A percentile compares a stretch with the other conserved stretches of the same genome.
Evolutionary conservation across 1,284 basidiomycete species (phyloP).

Genomic region (Fomitopsis pinicola): DNA sequence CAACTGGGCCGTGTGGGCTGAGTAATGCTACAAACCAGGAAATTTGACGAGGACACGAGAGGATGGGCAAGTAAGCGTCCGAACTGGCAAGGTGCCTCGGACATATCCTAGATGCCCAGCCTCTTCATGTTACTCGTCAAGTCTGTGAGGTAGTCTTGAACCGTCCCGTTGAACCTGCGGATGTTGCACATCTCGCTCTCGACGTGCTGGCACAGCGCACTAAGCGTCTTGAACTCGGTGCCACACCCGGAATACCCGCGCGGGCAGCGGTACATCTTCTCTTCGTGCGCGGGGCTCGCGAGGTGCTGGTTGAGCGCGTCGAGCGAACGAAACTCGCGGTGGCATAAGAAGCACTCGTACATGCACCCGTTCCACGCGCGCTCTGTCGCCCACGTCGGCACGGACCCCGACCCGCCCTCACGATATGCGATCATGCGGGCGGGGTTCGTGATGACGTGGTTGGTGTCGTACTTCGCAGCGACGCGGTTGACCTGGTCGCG

Average conservation of each 20-base stretch:
- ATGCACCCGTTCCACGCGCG: slow-evolving; percentile 31
- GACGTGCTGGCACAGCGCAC: slow-evolving; percentile 28
- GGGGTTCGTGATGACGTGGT: slow-evolving; percentile 29
- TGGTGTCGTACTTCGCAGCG: slow-evolving; percentile 22
- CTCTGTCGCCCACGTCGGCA: slow-evolving; percentile 24
- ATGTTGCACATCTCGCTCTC: slow-evolving; percentile 29
- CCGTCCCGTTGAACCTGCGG: slow-evolving; percentile 16
- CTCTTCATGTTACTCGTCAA: slow-evolving; percentile 2
- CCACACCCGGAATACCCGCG: slow-evolving; percentile 18
- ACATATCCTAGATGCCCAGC: not conserved
- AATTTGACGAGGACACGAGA: too few species aligned
- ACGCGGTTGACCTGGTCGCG: slow-evolving; percentile 24
- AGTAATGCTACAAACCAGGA: too few species aligned
- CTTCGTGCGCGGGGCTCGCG: slow-evolving; percentile 22
- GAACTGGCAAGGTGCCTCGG: too few species aligned
- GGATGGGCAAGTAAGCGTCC: too few species aligned
- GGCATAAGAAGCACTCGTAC: slow-evolving; percentile 36
- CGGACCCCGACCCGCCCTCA: slow-evolving; percentile 8
- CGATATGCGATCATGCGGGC: slow-evolving; percentile 21
- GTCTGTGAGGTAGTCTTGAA: slow-evolving; percentile 18
- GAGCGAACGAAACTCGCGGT: slow-evolving; percentile 14
- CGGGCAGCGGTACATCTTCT: slow-evolving; percentile 20
- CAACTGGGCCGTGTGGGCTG: too few species aligned
- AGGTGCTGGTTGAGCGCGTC: slow-evolving; percentile 17
- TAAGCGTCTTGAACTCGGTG: slow-evolving; percentile 23